Evolutionary conservation across 768 basidiomycete genomes (phyloP), one percentile per base, ranked within the genome.

Genomic region (Galerina sulciceps): DNA sequence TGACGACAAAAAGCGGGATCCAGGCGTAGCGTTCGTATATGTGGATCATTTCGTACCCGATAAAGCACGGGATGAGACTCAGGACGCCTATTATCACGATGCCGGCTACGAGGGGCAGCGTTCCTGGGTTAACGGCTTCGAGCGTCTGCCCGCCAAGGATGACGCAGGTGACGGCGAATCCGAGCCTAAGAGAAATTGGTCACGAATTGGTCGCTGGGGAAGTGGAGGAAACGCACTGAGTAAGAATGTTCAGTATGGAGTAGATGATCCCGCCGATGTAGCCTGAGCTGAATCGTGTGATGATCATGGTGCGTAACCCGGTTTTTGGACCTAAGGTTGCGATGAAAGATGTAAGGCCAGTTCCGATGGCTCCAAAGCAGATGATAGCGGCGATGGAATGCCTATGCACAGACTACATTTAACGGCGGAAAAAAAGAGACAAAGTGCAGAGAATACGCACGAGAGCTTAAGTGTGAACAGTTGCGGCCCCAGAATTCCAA

Each of bases 191-290:
- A 48, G 6, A 31, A n/a, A 11, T 59, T 36, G 47, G 49, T 6
- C 14, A n/a, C 14, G 18, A 35, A 31, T 17, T 42, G 11, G 13
- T 22, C 23, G 11, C 6, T 10, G 26, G 13, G 11, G 3, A 18
- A 22, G 22, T 1, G 17, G 10, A 23, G 20, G 6, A 3, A 34
- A 48, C 62, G 35, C 31, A 64, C 62, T 64, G 58, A 6, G 62
- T 64, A 22, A 64, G 59, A n/a, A 64, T 64, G 35, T 64, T 64
- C 20, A 64, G 37, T 47, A 64, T 55, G 22, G 62, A 60, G 31
- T 64, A 64, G 31, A 64, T 60, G 14, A 52, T 42, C 15, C 62
- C 55, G n/a, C 62, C 62, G n/a, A 64, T 49, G 46, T 64, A 64
- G 10, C 62, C 62, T 14, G 62, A 64, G 18, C 59, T 64, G 23